Evolutionary conservation across 148 eudicot species (phyloP).

Genomic region (Rhododendron ferrugineum): DNA sequence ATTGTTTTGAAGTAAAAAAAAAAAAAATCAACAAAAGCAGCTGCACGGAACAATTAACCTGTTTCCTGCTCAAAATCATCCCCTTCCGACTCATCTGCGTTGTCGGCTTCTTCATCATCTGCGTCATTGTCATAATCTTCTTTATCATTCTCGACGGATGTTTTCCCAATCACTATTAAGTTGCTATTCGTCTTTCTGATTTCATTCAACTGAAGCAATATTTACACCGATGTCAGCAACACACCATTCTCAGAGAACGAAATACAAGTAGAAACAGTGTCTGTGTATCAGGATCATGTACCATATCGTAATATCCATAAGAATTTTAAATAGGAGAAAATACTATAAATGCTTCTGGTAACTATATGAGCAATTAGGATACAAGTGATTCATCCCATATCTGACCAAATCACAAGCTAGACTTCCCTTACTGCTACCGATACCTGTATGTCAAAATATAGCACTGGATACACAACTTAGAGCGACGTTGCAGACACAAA

Average conservation of each 20-base stretch:
- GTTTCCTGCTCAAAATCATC: conserved; percentile 95
- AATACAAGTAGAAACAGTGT: neutral
- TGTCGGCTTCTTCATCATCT: conserved; percentile 90
- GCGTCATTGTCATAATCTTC: conserved; percentile 90
- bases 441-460: neutral
- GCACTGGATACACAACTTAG: neutral
- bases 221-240: neutral
- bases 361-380: neutral
- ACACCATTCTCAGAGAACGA: neutral
- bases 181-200: conserved; percentile 72
- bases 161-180: conserved; percentile 63
- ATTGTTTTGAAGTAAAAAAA: neutral
- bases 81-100: conserved; percentile 95
- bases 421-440: neutral
- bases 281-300: neutral
- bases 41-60: conserved; percentile 28
- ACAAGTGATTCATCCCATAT: neutral
- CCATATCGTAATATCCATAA: neutral
- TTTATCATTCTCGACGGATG: conserved; percentile 67
- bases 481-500: neutral
- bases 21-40: neutral
- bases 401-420: neutral
- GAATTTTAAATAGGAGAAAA: neutral
- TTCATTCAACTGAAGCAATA: conserved; percentile 58
- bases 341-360: neutral